phyloP scores from a whole-genome alignment of 306 rosid species.

The Vigna angularis region DNA sequence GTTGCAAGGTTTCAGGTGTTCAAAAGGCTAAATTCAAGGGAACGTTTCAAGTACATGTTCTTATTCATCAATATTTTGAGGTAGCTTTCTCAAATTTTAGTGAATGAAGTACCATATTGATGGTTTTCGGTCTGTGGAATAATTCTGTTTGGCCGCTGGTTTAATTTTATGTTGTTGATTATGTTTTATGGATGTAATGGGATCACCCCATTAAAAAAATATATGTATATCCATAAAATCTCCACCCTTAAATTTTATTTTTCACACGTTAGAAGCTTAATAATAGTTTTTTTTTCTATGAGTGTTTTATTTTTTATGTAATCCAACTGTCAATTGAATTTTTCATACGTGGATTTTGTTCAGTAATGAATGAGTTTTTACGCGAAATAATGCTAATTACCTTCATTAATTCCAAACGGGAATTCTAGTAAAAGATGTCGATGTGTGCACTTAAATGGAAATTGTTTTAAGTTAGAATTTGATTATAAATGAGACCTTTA shows the following conservation, averaged over 20 bases:
- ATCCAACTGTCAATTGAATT: background rate
- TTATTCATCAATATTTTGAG: background rate
- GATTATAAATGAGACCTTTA: too few relatives aligned
- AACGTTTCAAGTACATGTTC: background rate
- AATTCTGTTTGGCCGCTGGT: background rate
- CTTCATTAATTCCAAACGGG: background rate
- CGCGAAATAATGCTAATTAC: background rate
- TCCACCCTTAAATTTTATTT: background rate
- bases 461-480: too few relatives aligned
- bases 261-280: background rate
- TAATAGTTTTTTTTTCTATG: background rate
- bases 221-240: too few relatives aligned
- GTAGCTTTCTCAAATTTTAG: background rate
- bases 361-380: background rate
- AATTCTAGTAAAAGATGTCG: background rate
- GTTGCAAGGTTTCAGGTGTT: background rate
- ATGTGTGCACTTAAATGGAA: too few relatives aligned
- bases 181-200: background rate
- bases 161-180: background rate
- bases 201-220: background rate
- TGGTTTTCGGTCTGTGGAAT: background rate
- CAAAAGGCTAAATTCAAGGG: background rate
- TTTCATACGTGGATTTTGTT: background rate
- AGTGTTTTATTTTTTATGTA: too few relatives aligned
- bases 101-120: background rate